Percentiles rank a stretch among this genome's conserved stretches.
phyloP scores from a whole-genome alignment of 768 basidiomycete species.

The Cystoderma amianthinum region DNA sequence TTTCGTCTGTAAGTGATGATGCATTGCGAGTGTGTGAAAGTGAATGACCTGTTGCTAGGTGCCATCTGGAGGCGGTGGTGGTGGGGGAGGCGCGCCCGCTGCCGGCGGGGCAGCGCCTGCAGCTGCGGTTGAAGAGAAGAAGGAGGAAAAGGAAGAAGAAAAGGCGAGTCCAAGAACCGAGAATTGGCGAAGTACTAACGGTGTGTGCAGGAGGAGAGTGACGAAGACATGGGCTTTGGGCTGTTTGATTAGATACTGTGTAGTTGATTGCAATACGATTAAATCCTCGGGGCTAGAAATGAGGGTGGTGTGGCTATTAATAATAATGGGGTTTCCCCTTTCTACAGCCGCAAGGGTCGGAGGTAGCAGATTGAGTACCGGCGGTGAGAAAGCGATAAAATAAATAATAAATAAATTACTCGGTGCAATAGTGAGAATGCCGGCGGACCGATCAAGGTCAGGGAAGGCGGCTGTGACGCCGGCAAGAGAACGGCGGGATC shows the following conservation, averaged over 20 bases:
- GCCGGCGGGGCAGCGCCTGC: constrained; percentile 52
- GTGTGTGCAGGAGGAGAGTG: constrained; percentile 71
- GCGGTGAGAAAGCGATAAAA: constrained; percentile 19
- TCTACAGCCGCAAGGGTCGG: constrained; percentile 1
- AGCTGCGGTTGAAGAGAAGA: constrained; percentile 66
- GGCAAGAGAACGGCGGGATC: no score
- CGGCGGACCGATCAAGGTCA: constrained; percentile 23
- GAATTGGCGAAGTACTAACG: constrained; percentile 3
- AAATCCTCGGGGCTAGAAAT: constrained; percentile 2
- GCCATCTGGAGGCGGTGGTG: constrained; percentile 88
- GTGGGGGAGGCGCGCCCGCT: constrained; percentile 41
- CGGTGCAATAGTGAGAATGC: constrained; percentile 11
- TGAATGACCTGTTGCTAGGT: constrained; percentile 36
- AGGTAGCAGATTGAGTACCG: constrained; percentile 14
- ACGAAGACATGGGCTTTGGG: constrained; percentile 99
- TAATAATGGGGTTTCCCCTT: constrained; percentile 2
- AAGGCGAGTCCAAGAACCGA: constrained; percentile 44
- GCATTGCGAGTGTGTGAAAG: background rate
- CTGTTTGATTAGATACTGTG: constrained; percentile 74
- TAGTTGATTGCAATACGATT: background rate
- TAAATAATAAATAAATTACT: no score
- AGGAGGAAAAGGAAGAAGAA: constrained; percentile 88
- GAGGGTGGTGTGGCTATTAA: constrained; percentile 3
- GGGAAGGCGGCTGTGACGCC: constrained; percentile 12
- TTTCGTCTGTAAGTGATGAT: constrained; percentile 69